phyloP scores from a whole-genome alignment of 2,329 filamentous ascomycete genomes.

The Sporothrix euskadiensis region DNA sequence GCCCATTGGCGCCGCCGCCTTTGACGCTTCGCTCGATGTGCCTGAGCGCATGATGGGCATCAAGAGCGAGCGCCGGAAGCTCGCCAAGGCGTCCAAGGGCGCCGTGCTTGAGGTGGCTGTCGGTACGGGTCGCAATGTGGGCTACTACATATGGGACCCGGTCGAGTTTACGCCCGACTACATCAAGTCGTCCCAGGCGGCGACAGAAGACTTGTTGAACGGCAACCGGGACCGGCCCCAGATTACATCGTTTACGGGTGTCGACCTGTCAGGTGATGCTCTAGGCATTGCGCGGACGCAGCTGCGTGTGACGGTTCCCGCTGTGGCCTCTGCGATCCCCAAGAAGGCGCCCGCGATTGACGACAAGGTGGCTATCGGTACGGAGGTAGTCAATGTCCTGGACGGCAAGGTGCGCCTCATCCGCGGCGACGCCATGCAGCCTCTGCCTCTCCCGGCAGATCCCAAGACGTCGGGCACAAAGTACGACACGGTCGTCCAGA shows the following conservation, averaged over 20 bases:
- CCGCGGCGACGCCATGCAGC: constrained; percentile 49
- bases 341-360: constrained; percentile 42
- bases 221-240: constrained; percentile 30
- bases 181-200: neutral
- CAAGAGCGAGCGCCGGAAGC: constrained; percentile 49
- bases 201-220: neutral
- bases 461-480: neutral
- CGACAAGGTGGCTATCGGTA: constrained; percentile 36
- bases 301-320: constrained; percentile 48
- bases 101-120: constrained; percentile 64
- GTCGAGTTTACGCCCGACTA: constrained; percentile 31
- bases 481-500: constrained; percentile 67
- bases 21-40: constrained; percentile 59
- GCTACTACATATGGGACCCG: constrained; percentile 59
- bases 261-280: constrained; percentile 63
- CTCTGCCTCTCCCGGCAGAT: constrained; percentile 42
- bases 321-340: constrained; percentile 45
- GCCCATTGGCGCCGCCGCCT: constrained; percentile 51
- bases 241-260: constrained; percentile 59
- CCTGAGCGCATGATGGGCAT: constrained; percentile 61
- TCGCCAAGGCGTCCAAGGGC: constrained; percentile 53
- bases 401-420: constrained; percentile 34
- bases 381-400: constrained; percentile 32
- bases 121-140: constrained; percentile 62
- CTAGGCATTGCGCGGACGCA: constrained; percentile 58